Base-by-base conservation (phyloP, 768 basidiomycete species). In the Austroboletus eburneus region DNA sequence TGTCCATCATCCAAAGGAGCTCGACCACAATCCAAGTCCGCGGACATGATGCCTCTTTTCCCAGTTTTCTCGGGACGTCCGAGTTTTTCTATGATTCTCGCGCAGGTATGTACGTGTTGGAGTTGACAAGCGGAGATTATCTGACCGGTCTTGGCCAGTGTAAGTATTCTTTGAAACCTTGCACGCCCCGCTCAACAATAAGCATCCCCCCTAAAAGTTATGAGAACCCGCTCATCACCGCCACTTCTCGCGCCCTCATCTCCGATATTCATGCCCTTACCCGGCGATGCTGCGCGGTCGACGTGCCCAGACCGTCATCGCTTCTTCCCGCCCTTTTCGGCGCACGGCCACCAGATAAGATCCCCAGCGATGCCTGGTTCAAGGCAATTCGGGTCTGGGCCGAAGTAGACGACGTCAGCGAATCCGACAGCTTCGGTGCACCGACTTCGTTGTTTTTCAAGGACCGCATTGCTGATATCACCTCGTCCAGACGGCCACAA, bases 351-450 rank as follows among this genome's bases (percentile, higher is more conserved):
- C 50, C 37, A 51, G 29, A 51, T 32, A 46, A 25, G 17, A 25
- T 17, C 20, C 62, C 59, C 39, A 69, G 68, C 6, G 66, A 64
- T 29, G 66, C 76, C 14, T 76, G 82, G 63, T 85, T 87, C 62
- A 79, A 75, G 52, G 82, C 76, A 5, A 50, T 86, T 45, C 76
- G 80, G 24, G 74, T 83, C 32, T 90, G 87, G 87, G 81, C 78
- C 4, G 85, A 89, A 55, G 71, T 89, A 33, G 77, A 78, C 30
- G 85, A 89, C 52, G 71, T 88, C 39, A 83, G 78, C 56, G 87
- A 90, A 66, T 84, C 75, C 59, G 88, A 90, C 56, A 83, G 79
- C 52, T 91, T 87, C 59, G 87, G 87, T 87, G 57, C 45, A 74
- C 38, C 33, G 46, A 48, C 18, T 39, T 18, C 5, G n/a, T n/a